Conservation (phyloP, 2,329 filamentous ascomycete species). For the Monosporascus sp. region DNA sequence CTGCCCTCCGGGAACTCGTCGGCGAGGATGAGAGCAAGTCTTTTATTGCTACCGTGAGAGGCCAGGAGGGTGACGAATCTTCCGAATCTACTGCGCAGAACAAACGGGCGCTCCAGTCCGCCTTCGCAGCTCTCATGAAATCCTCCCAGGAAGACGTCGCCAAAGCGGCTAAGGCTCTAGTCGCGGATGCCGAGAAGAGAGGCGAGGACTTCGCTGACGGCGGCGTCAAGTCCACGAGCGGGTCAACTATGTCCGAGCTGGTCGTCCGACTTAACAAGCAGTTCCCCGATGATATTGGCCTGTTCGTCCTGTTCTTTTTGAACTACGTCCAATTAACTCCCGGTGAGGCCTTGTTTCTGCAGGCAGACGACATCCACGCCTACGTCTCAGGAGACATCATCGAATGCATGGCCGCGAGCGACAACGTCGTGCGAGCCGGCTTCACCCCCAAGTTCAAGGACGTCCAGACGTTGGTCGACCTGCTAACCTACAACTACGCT, state of each 20-base stretch:
- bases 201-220: conserved; percentile 69
- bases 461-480: conserved; percentile 77
- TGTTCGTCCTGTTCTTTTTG: conserved; percentile 95
- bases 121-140: conserved; percentile 78
- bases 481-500: conserved; percentile 93
- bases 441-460: conserved; percentile 99
- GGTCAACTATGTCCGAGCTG: conserved; percentile 69
- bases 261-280: conserved; percentile 72
- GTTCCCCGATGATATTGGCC: conserved; percentile 84
- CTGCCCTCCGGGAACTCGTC: conserved; percentile 60
- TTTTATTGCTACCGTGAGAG: conserved; percentile 50
- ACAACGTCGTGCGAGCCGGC: conserved; percentile 95
- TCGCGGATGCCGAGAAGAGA: conserved; percentile 64
- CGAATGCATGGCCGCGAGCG: conserved; percentile 98
- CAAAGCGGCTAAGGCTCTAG: conserved; percentile 60
- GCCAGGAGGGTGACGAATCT: conserved; percentile 39
- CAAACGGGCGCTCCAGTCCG: conserved; percentile 70
- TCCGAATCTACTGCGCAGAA: conserved; percentile 46
- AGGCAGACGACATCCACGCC: conserved; percentile 95
- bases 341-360: conserved; percentile 92
- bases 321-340: conserved; percentile 86
- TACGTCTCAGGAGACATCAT: conserved; percentile 93
- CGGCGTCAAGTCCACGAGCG: conserved; percentile 62
- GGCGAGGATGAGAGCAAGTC: conserved; percentile 56
- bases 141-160: conserved; percentile 62